Percentiles rank a stretch among this genome's conserved stretches.
These are phyloP conservation scores for Fusarium secorum DNA, from an alignment of 2,329 filamentous ascomycete species.

Conservation along the genomic window DNA sequence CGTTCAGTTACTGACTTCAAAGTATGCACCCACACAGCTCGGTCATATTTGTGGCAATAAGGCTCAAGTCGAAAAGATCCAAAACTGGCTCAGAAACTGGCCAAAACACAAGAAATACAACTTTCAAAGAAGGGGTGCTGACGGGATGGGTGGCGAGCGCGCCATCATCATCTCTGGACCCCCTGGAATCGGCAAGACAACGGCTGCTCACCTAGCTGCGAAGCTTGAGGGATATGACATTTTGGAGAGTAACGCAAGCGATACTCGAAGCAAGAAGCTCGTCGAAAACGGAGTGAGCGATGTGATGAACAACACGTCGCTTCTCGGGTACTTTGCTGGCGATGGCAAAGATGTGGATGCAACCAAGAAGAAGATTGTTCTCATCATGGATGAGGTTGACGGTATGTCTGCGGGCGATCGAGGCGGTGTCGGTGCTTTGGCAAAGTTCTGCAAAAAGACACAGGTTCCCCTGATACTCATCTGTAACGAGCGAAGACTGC, in stretches of 20 bases:
- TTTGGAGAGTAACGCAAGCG: slow-evolving; percentile 94
- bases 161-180: slow-evolving; percentile 96
- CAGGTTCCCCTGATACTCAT: slow-evolving; percentile 95
- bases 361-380: slow-evolving; percentile 88
- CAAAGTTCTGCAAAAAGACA: slow-evolving; percentile 94
- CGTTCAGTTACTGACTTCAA: slow-evolving; percentile 87
- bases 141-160: slow-evolving; percentile 83
- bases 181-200: slow-evolving; percentile 97
- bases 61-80: slow-evolving; percentile 84
- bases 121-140: slow-evolving; percentile 83
- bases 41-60: slow-evolving; percentile 97
- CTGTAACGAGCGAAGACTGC: slow-evolving; percentile 91
- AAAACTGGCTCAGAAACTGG: slow-evolving; percentile 86
- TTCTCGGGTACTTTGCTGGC: slow-evolving; percentile 88
- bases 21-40: slow-evolving; percentile 87
- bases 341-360: slow-evolving; percentile 82
- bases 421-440: slow-evolving; percentile 92
- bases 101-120: slow-evolving; percentile 77
- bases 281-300: slow-evolving; percentile 89
- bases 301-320: slow-evolving; percentile 90
- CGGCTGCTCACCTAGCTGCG: slow-evolving; percentile 91
- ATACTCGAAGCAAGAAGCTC: slow-evolving; percentile 93
- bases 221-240: slow-evolving; percentile 93
- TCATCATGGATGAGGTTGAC: slow-evolving; percentile 99
- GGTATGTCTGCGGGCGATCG: slow-evolving; percentile 98